Evolutionary conservation across 23 red algal genomes (phyloP), one percentile per base, ranked within the genome.

Genomic region (Cyanidiococcus yangmingshanensis): DNA sequence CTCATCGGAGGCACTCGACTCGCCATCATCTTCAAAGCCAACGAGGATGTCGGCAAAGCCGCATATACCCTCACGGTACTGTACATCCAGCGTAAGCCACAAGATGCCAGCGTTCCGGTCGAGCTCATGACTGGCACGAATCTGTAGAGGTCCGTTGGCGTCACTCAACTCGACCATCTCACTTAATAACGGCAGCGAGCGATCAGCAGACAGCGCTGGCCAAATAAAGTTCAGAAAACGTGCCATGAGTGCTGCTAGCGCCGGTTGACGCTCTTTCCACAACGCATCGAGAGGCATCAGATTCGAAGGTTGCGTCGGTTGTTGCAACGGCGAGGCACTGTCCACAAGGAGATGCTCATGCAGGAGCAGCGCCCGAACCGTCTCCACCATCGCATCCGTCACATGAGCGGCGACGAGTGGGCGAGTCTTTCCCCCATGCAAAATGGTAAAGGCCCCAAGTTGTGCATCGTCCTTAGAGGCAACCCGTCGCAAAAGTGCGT

Each of bases 351-450:
- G n/a, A 7, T 71, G n/a, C 63, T 71, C n/a, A 30, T 71, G 63
- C 3, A 71, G 63, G 3, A 71, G 32, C 63, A 71, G 21, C n/a
- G 63, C 63, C 12, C 63, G 63, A 12, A 71, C 32, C 7, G 27
- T 29, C 16, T 71, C 63, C 63, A 71, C 63, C 63, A 71, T 7
- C 7, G 63, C 63, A 71, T 71, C 63, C n/a, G 63, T 35, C 12
- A 71, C 27, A 35, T 71, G 63, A 12, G 63, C 63, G 7, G 63
- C 63, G n/a, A 71, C 63, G 7, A 71, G 32, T 29, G 63, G 63
- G 7, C 63, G 63, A 7, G 63, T 29, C 63, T 25, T 2, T 3
- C 63, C 63, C 12, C 32, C 63, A 35, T 35, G 7, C 63, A 25
- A 7, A 71, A 71, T 35, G 3, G 27, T 3, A 30, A 71, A 71